These are phyloP conservation scores for Pseudofabraea citricarpa DNA, from an alignment of 2,329 filamentous ascomycete species.

Conservation along the genomic window DNA sequence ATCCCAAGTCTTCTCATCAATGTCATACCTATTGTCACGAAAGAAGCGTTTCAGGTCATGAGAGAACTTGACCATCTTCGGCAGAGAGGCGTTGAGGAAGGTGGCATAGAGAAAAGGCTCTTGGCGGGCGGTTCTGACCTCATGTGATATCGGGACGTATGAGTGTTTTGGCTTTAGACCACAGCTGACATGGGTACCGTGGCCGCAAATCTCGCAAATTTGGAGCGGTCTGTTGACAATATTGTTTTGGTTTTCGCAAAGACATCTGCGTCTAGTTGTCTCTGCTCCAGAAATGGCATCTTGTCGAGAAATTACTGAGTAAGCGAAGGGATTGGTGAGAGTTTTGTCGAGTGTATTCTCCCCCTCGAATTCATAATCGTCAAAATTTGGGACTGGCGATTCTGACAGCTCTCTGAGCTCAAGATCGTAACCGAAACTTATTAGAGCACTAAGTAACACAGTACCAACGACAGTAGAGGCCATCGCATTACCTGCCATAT, in stretches of 20 bases:
- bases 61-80: constrained; percentile 33
- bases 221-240: constrained; percentile 35
- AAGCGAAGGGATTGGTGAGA: constrained; percentile 1
- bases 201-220: constrained; percentile 44
- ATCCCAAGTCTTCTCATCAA: constrained; percentile 24
- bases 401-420: no score
- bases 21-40: constrained; percentile 6
- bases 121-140: constrained; percentile 22
- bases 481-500: constrained; percentile 79
- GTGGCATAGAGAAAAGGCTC: constrained; percentile 39
- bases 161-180: constrained; percentile 44
- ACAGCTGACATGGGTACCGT: constrained; percentile 50
- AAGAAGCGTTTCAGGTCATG: constrained; percentile 16
- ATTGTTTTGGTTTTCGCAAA: constrained; percentile 46
- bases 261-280: constrained; percentile 42
- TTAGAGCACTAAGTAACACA: constrained; percentile 54
- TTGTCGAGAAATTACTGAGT: constrained; percentile 7
- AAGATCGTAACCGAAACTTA: constrained; percentile 23
- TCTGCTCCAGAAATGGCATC: constrained; percentile 16
- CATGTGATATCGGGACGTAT: constrained; percentile 16
- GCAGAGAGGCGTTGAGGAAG: constrained; percentile 35
- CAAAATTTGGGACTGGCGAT: no score
- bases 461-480: constrained; percentile 65
- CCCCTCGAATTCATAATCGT: no score
- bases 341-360: no score